These are phyloP conservation scores for Penicillium ochrochloron DNA, from an alignment of 495 filamentous ascomycete genomes.

Conservation along the genomic window DNA sequence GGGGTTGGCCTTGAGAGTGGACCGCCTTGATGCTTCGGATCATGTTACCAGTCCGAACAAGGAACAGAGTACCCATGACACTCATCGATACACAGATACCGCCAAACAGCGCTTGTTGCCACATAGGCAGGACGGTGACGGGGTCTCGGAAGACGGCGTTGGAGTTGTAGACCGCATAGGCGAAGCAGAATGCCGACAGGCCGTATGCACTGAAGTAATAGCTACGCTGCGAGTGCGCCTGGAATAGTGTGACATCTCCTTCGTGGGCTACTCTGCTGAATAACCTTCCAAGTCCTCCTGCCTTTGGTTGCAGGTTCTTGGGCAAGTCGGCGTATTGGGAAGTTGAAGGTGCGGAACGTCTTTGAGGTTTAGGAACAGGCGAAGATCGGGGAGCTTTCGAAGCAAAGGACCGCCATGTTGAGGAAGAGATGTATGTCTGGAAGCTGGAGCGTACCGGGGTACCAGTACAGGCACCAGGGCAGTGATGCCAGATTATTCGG, in stretches of 20 bases:
- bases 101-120: conserved; percentile 45
- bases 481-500: conserved; percentile 36
- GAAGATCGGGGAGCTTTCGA: conserved; percentile 36
- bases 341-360: conserved; percentile 17
- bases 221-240: conserved; percentile 62
- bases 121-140: conserved; percentile 37
- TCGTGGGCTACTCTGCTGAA: conserved; percentile 43
- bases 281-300: conserved; percentile 37
- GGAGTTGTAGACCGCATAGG: conserved; percentile 60
- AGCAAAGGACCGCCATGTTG: conserved; percentile 43
- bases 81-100: conserved; percentile 52
- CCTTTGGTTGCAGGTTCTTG: conserved; percentile 9
- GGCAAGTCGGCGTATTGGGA: conserved; percentile 12
- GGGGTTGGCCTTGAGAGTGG: conserved; percentile 34
- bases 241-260: conserved; percentile 58
- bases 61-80: conserved; percentile 47
- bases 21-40: conserved; percentile 45
- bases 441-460: conserved; percentile 19
- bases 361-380: conserved; percentile 25
- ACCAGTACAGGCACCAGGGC: conserved; percentile 27
- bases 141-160: conserved; percentile 47
- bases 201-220: conserved; percentile 62
- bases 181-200: conserved; percentile 59
- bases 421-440: conserved; percentile 12
- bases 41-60: conserved; percentile 41